Conservation (phyloP, 2,329 filamentous ascomycete species). For the Diatrype stigma region DNA sequence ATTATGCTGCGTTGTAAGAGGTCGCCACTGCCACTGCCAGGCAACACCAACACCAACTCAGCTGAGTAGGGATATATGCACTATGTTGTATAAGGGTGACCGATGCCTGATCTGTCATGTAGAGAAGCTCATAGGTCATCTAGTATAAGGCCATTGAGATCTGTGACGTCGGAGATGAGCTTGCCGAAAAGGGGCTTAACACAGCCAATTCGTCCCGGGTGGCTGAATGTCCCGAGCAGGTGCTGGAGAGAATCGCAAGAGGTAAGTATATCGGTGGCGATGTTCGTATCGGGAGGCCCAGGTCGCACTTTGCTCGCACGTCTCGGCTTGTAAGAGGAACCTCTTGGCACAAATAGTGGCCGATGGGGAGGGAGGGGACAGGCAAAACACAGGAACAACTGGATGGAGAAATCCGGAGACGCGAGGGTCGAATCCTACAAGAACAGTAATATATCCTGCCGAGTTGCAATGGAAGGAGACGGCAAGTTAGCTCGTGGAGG, state of each 20-base stretch:
- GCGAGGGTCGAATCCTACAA: neutral
- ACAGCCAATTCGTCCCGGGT: slow-evolving; percentile 6
- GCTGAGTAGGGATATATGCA: slow-evolving; percentile 1
- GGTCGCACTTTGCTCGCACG: neutral
- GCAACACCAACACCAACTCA: slow-evolving; percentile 10
- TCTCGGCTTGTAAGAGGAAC: neutral
- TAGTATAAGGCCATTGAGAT: slow-evolving; percentile 10
- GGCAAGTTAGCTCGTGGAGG: neutral
- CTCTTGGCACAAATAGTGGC: neutral
- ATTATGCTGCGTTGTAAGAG: too few species aligned
- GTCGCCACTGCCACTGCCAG: slow-evolving; percentile 14
- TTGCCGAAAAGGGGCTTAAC: slow-evolving; percentile 6
- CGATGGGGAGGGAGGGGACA: neutral
- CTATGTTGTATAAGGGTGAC: neutral
- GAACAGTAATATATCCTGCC: neutral
- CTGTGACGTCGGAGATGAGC: slow-evolving; percentile 9
- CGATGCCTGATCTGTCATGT: slow-evolving; percentile 5
- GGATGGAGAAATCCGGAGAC: neutral
- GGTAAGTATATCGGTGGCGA: slow-evolving; percentile 19
- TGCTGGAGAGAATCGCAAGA: slow-evolving; percentile 1
- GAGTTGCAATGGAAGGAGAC: neutral
- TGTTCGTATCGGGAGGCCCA: slow-evolving; percentile 16
- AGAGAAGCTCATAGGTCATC: slow-evolving; percentile 9
- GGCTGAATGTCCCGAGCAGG: neutral
- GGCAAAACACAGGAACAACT: neutral